Evolutionary conservation across 176 grass and related monocot genomes (phyloP).

Genomic region (Oryza longistaminata): DNA sequence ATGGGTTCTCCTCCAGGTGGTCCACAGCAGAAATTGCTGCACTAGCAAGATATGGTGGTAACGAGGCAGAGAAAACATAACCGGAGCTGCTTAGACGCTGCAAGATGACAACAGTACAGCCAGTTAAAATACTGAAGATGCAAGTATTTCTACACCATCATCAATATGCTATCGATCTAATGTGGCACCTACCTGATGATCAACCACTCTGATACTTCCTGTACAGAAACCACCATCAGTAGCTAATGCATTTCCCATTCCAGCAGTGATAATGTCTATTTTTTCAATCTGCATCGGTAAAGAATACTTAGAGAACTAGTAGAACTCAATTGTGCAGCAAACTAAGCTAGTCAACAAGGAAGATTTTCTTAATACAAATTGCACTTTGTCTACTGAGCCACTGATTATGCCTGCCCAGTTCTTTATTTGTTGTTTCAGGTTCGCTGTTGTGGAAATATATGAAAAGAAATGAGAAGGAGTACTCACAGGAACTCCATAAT

Average conservation of each 20-base stretch:
- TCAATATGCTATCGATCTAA: background rate
- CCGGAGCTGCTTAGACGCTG: conserved; percentile 62
- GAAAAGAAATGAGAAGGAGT: background rate
- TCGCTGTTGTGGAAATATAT: background rate
- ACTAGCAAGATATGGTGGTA: conserved; percentile 63
- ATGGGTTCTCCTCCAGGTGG: conserved; percentile 52
- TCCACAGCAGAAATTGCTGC: conserved; percentile 57
- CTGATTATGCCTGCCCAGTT: background rate
- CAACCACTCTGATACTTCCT: conserved; percentile 61
- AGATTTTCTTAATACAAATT: background rate
- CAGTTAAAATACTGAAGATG: background rate
- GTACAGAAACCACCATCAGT: conserved; percentile 64
- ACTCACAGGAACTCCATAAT: conserved; percentile 56
- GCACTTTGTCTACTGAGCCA: background rate
- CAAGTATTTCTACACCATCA: background rate
- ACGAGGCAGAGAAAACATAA: conserved; percentile 62
- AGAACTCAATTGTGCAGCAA: conserved; percentile 10
- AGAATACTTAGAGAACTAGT: background rate
- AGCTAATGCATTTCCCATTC: conserved; percentile 63
- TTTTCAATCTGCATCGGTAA: conserved; percentile 51
- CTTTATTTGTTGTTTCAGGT: background rate
- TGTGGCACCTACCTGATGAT: conserved; percentile 48
- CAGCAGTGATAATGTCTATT: conserved; percentile 65
- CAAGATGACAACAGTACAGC: conserved; percentile 16
- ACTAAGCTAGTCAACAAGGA: background rate